phyloP scores from a whole-genome alignment of 2,329 filamentous ascomycete genomes.

The Aspergillus caelatus region DNA sequence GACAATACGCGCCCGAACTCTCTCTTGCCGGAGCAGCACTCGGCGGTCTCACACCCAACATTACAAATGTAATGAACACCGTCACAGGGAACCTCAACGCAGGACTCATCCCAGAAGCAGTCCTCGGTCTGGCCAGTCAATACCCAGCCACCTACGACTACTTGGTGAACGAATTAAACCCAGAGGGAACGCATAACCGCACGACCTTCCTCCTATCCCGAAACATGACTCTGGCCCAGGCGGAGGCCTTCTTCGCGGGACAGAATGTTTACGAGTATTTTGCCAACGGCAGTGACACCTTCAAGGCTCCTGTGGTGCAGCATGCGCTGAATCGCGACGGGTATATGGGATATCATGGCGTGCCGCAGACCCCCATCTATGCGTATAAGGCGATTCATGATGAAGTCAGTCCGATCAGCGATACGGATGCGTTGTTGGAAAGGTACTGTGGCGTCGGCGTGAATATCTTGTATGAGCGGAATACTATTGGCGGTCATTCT shows the following conservation, averaged over 20 bases:
- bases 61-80: constrained; percentile 24
- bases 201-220: constrained; percentile 10
- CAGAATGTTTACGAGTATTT: constrained; percentile 20
- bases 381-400: constrained; percentile 36
- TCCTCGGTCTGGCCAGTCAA: constrained; percentile 23
- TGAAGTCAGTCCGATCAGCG: constrained; percentile 30
- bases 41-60: constrained; percentile 34
- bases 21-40: constrained; percentile 31
- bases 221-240: constrained; percentile 8
- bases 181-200: constrained; percentile 12
- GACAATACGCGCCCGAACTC: constrained; percentile 19
- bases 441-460: constrained; percentile 18
- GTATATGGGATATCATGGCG: constrained; percentile 19
- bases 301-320: constrained; percentile 10
- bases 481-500: constrained; percentile 29
- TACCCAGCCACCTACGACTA: constrained; percentile 22
- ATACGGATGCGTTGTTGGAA: constrained; percentile 31
- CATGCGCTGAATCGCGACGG: constrained; percentile 16
- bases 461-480: constrained; percentile 29
- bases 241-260: background rate
- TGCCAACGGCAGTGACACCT: constrained; percentile 12
- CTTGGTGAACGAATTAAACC: constrained; percentile 10
- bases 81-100: constrained; percentile 27
- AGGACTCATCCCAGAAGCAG: constrained; percentile 26
- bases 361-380: constrained; percentile 18